Percentiles rank a stretch among this genome's conserved stretches.
Evolutionary conservation across 805 yeast species (phyloP).

Genomic region (Metschnikowia bowlesiae): DNA sequence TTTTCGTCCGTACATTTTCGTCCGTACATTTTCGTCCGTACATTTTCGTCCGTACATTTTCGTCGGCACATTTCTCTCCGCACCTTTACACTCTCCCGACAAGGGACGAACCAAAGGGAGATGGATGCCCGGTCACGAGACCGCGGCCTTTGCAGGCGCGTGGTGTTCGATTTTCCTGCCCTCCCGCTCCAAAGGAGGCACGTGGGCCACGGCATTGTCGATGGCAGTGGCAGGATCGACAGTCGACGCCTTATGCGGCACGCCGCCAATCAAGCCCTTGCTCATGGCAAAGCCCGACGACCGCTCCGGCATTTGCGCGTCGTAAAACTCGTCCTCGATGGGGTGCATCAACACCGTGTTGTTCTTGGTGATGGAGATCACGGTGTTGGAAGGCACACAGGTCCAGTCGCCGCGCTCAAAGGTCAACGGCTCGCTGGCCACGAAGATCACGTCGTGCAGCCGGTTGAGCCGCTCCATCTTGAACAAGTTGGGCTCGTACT

Average conservation of each 20-base stretch:
- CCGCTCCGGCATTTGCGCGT: slow-evolving; percentile 62
- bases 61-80: no score
- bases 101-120: no score
- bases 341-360: slow-evolving; percentile 92
- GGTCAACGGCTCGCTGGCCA: slow-evolving; percentile 94
- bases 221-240: slow-evolving; percentile 13
- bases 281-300: slow-evolving; percentile 79
- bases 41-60: no score
- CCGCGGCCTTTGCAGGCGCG: not conserved
- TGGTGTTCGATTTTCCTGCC: slow-evolving; percentile 22
- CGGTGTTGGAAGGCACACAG: slow-evolving; percentile 89
- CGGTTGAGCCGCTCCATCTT: slow-evolving; percentile 91
- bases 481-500: slow-evolving; percentile 86
- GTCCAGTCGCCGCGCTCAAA: slow-evolving; percentile 98
- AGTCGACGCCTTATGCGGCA: slow-evolving; percentile 54
- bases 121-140: not conserved
- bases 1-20: no score
- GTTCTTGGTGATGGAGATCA: slow-evolving; percentile 65
- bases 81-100: no score
- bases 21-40: no score
- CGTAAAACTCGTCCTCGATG: slow-evolving; percentile 82
- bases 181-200: slow-evolving; percentile 37
- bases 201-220: slow-evolving; percentile 22
- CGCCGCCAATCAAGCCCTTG: slow-evolving; percentile 90
- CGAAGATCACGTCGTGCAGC: slow-evolving; percentile 92